These are phyloP conservation scores for Penicillium oxalicum DNA, from an alignment of 2,329 filamentous ascomycete genomes.

Conservation along the genomic window DNA sequence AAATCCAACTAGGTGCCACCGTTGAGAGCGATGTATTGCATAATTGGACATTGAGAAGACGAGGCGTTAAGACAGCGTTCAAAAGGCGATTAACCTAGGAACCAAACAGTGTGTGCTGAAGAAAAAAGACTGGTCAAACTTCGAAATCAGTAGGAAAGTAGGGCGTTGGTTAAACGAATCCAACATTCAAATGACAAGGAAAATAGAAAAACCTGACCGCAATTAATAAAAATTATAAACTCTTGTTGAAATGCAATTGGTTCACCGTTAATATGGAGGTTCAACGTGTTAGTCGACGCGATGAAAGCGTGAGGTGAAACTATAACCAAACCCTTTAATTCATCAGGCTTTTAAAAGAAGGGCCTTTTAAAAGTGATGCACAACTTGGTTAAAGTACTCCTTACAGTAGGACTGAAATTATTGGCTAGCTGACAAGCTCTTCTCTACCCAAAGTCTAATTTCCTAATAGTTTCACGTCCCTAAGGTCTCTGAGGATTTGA, in stretches of 20 bases:
- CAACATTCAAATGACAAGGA: not conserved
- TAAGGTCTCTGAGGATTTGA: not conserved
- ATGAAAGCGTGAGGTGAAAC: not conserved
- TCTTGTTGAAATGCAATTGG: not conserved
- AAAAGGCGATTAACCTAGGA: not conserved
- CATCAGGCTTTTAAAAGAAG: not conserved
- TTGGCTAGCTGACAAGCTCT: not conserved
- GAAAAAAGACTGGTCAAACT: not conserved
- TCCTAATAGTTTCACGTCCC: not conserved
- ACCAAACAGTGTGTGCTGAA: not conserved
- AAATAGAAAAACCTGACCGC: not conserved
- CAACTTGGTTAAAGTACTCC: not conserved
- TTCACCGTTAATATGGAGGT: not conserved
- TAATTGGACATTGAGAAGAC: not conserved
- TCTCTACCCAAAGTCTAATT: not conserved
- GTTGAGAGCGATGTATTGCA: not conserved
- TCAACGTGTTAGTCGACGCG: not conserved
- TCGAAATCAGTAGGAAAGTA: conserved; percentile 1
- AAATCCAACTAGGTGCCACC: not conserved
- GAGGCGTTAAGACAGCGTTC: not conserved
- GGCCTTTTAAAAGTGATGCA: not conserved
- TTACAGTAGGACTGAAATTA: not conserved
- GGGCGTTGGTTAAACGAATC: not conserved
- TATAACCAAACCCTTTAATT: not conserved
- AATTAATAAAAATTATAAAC: not conserved